These are phyloP conservation scores for Tagetes patula DNA, from an alignment of 129 eudicot species.

Conservation along the genomic window DNA sequence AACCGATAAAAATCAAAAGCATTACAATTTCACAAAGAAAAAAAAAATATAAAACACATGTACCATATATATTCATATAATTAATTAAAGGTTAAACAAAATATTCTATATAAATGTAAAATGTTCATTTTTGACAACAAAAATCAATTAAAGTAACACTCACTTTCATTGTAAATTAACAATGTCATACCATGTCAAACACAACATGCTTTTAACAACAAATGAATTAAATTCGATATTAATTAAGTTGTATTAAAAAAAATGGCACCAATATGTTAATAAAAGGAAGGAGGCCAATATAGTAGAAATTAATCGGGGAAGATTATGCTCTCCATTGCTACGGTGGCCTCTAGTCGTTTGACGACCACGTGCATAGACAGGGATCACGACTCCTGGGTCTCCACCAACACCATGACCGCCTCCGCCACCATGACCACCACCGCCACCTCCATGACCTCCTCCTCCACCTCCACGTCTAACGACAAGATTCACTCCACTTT, in stretches of 20 bases:
- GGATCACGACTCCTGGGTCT: constrained; percentile 13
- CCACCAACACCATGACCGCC: background rate
- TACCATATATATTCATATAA: too few species aligned
- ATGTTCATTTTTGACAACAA: too few species aligned
- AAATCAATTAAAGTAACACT: too few species aligned
- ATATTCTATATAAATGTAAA: too few species aligned
- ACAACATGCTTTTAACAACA: background rate
- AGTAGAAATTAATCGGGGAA: constrained; percentile 14
- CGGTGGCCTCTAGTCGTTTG: background rate
- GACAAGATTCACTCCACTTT: constrained; percentile 1
- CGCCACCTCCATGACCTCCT: constrained; percentile 12
- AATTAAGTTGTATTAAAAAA: background rate
- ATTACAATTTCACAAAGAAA: too few species aligned
- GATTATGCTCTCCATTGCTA: background rate
- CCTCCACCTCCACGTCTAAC: constrained; percentile 31
- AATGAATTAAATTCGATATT: background rate
- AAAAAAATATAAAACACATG: too few species aligned
- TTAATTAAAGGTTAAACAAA: too few species aligned
- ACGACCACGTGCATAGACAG: constrained; percentile 27
- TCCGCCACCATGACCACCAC: background rate
- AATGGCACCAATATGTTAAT: background rate
- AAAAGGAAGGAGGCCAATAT: constrained; percentile 18
- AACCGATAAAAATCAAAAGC: too few species aligned
- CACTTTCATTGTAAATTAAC: background rate
- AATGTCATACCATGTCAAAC: background rate